Base-by-base conservation (phyloP, 2,329 filamentous ascomycete genomes). In the Metarhizium robertsii region DNA sequence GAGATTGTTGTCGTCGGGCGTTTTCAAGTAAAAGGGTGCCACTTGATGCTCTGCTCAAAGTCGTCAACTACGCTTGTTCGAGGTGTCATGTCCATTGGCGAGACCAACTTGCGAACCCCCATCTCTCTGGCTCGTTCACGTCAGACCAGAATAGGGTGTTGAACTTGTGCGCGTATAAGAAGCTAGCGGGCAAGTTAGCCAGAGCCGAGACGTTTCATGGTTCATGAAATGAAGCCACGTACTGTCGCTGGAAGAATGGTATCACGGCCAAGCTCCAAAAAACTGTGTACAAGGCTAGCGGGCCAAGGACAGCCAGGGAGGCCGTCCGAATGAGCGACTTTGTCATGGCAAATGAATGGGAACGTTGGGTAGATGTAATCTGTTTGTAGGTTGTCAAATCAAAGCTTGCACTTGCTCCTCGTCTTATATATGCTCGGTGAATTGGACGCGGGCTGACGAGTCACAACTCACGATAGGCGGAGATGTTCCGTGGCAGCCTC, bases 161-260 rank as follows among this genome's bases (percentile, higher is more conserved):
- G 61, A 96, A 69, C 59, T 87, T 88, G 71, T 97, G 87, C 32
- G 87, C 85, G 68, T 97, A 99, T 6, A 96, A 70, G 29, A 87
- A 85, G 66, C 91, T 95, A 62, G 6, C 6, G 16, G 18, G 10
- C 34, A 25, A 38, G 56, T 65, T 47, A 66, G 58, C n/a, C n/a
- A 30, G 18, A 48, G 14, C 7, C 8, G 8, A 30, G 13, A 16
- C 3, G 7, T 4, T 4, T 8, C 25, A 1, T 32, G 6, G 45
- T n/a, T 48, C 20, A n/a, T 16, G 11, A 2, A 2, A 13, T 5
- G 13, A 18, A 56, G 43, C n/a, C 2, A 64, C 85, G 73, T 77
- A 95, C 91, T 92, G 84, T 73, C 88, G 79, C 68, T 97, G 92
- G 53, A 95, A 74, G 62, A 78, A 81, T 2, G 89, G 85, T 63